Conservation (phyloP, 2,329 filamentous ascomycete species). For the Phaeosphaeria sp. region DNA sequence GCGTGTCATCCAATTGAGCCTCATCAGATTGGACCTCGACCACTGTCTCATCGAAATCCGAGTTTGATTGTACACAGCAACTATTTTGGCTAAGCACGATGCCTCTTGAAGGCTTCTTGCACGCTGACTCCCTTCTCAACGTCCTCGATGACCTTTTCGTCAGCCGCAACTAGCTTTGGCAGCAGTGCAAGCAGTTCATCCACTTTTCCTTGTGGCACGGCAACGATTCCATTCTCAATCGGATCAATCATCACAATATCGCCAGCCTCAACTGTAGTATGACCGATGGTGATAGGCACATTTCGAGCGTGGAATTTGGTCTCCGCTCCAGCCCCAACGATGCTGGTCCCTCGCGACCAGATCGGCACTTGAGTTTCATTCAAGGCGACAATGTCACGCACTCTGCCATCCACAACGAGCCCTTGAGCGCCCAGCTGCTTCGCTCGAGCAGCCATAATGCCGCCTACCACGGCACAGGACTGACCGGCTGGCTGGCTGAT, state of each 20-base stretch:
- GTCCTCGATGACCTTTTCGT: conserved; percentile 59
- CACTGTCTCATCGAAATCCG: not conserved
- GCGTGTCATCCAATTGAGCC: conserved; percentile 30
- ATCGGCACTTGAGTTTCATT: conserved; percentile 63
- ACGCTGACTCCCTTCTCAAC: conserved; percentile 68
- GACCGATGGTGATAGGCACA: conserved; percentile 48
- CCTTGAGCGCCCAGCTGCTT: conserved; percentile 65
- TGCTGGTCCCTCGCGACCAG: conserved; percentile 64
- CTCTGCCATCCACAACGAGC: conserved; percentile 71
- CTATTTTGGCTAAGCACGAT: conserved; percentile 41
- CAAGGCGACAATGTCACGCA: conserved; percentile 70
- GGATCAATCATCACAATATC: conserved; percentile 75
- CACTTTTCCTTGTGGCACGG: conserved; percentile 68
- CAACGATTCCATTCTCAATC: conserved; percentile 69
- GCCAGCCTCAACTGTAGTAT: conserved; percentile 50
- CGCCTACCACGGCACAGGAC: conserved; percentile 75
- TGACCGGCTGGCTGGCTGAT: conserved; percentile 71
- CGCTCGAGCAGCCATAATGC: conserved; percentile 76
- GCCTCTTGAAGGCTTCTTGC: conserved; percentile 69
- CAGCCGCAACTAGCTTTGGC: conserved; percentile 54
- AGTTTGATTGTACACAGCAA: not conserved
- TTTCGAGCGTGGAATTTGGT: conserved; percentile 63
- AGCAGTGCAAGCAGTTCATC: conserved; percentile 64
- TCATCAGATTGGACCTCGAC: conserved; percentile 24
- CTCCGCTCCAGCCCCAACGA: conserved; percentile 64